Base-by-base conservation (phyloP, 768 basidiomycete genomes). In the Boletus rubroflammeus region DNA sequence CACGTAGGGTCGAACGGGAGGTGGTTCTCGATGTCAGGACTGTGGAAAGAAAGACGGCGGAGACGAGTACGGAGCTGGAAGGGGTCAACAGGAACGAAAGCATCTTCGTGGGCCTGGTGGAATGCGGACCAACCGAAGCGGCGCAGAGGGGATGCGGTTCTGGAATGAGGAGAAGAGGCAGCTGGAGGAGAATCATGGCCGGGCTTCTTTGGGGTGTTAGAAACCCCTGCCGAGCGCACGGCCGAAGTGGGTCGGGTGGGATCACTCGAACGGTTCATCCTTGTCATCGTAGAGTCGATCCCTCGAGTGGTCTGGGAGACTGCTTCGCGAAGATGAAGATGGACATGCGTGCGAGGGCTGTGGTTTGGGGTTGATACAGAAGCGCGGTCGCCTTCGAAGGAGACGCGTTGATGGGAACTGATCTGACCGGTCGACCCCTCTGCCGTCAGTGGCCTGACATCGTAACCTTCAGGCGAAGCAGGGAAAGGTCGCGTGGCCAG, bases 1-100 rank as follows among this genome's bases (percentile, higher is more conserved):
- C 69, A 71, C 6, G 32, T 40, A 10, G 60, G 44, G 41, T 69
- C 63, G 29, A 72, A 56, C 3, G 46, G 15, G 26, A 55, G 36
- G 29, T 13, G 50, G 21, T 45, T 52, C 32, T 70, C 59, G 2
- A 63, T 25, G 31, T 72, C 65, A 19, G 67, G 43, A 38, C 55
- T 61, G 31, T 54, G 51, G 4, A 69, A 11, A 21, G 69, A 64
- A 19, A 70, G 45, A 4, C 59, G 55, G 11, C 59, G 58, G 6
- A 63, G 38, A 26, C 59, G 66, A 11, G 53, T 60, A 5, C 59
- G 68, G 11, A 72, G 64, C 60, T 62, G 75, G 65, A 78, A 84
- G 13, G 83, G 83, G 55, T 85, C 73, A 4, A 83, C 59, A 1
- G 82, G 83, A 5, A 83, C 66, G 55, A 85, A 85, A 0, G 77